These are phyloP conservation scores for Moricandia arvensis DNA, from an alignment of 345 rosid genomes.

Conservation along the genomic window DNA sequence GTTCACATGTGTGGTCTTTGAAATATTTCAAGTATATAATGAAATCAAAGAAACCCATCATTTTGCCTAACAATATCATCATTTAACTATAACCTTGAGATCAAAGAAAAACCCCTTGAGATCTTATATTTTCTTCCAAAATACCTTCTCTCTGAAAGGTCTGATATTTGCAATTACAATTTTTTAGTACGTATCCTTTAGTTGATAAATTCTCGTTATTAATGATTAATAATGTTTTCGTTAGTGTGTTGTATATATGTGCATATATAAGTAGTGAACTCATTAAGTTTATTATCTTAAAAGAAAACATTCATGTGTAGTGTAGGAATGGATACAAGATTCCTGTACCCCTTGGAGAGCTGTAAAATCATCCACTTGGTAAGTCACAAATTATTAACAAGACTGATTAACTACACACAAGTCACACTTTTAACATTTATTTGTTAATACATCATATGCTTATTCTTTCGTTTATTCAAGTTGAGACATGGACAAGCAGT, in stretches of 20 bases:
- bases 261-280: not conserved
- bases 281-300: not conserved
- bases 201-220: not conserved
- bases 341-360: conserved; percentile 45
- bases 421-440: not conserved
- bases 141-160: conserved; percentile 10
- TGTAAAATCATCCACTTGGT: conserved; percentile 64
- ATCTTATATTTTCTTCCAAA: not conserved
- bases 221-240: not conserved
- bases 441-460: not conserved
- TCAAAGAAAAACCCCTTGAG: conserved; percentile 5
- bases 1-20: not conserved
- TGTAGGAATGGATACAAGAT: conserved; percentile 38
- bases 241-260: not conserved
- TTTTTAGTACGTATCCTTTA: not conserved
- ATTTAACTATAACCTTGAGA: conserved; percentile 9
- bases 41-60: not conserved
- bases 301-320: conserved; percentile 12
- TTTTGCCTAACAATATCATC: not conserved
- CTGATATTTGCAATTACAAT: not conserved
- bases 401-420: not conserved
- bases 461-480: conserved; percentile 31
- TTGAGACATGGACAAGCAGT: conserved; percentile 73
- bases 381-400: not conserved
- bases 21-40: conserved; percentile 11